Evolutionary conservation across 164 flowering plant species (phyloP).

Genomic region (Dillenia turbinata): DNA sequence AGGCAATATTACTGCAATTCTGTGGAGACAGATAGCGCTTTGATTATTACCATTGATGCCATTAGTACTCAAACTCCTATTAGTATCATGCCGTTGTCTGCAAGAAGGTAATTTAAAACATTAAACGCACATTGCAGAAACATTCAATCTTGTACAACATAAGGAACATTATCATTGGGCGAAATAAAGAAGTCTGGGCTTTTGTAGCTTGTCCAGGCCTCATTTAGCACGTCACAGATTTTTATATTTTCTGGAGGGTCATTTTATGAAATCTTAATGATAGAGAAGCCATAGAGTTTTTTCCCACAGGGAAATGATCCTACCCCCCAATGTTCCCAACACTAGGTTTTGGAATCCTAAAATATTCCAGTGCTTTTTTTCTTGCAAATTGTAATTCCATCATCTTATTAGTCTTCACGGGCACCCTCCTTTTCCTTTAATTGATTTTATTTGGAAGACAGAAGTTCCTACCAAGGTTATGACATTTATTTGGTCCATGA

Average conservation of each 20-base stretch:
- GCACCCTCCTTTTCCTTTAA: too few relatives aligned
- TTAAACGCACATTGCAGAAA: neutral
- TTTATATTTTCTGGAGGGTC: neutral
- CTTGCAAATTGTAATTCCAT: too few relatives aligned
- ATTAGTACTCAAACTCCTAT: slow-evolving; percentile 16
- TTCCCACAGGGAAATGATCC: too few relatives aligned
- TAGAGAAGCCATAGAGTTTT: neutral
- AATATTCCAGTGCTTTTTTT: too few relatives aligned
- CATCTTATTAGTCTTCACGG: too few relatives aligned
- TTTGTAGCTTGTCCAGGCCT: too few relatives aligned
- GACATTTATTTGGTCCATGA: too few relatives aligned
- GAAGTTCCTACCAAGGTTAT: too few relatives aligned
- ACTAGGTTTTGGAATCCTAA: too few relatives aligned
- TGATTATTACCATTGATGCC: slow-evolving; percentile 36
- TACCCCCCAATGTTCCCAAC: too few relatives aligned
- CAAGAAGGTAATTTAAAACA: slow-evolving; percentile 5
- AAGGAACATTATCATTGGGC: neutral
- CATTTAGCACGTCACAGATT: too few relatives aligned
- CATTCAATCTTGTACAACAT: neutral
- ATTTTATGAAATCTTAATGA: neutral
- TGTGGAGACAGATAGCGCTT: slow-evolving; percentile 7
- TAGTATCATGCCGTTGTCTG: slow-evolving; percentile 45
- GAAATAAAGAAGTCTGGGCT: neutral
- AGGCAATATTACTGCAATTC: slow-evolving; percentile 6
- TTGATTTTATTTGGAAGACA: too few relatives aligned